Evolutionary conservation across 1,284 basidiomycete genomes (phyloP), one percentile per base, ranked within the genome.

Genomic region (Meira miltonrushii): DNA sequence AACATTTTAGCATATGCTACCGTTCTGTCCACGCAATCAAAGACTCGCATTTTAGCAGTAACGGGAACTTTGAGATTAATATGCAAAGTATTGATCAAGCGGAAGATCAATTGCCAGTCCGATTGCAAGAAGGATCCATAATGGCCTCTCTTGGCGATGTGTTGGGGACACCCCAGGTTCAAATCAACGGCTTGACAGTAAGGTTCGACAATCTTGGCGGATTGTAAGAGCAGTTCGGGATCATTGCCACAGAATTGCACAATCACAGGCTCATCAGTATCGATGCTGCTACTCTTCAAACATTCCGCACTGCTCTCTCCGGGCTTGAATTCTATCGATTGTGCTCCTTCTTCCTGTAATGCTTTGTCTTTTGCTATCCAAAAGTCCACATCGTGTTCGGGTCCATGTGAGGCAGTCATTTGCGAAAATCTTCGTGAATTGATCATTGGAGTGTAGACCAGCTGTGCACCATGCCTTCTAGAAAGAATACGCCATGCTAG

Each of bases 381-480:
- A 15, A 50, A 53, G 12, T 53, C 59, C 25, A 66, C 63, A 33
- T 64, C 55, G 28, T 66, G 65, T 19, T 65, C 62, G 50, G 54
- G 55, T 52, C 64, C 67, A 61, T 65, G 71, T 40, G 59, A 67
- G 60, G 38, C 55, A 39, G 23, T 43, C 44, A 61, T 65, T 55
- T 62, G 65, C 50, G 82, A 81, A 67, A 89, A 96, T 77, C 91
- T 85, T 83, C 89, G 90, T 54, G 92, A 89, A 70, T 95, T 92
- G 75, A 98, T 96, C 94, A 98, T 98, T 5, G 94, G 94, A 0
- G 92, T 92, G 77, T 96, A 98, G 10, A 86, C 84, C 6, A 97
- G 83, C 83, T 93, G 80, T 0, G 81, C 79, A 33, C 92, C 90
- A 71, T 95, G 92, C 60, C 88, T 81, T 55, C 93, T 83, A 9